Evolutionary conservation across 2,329 filamentous ascomycete genomes (phyloP), one percentile per base, ranked within the genome.

Genomic region (Fonsecaea multimorphosa): DNA sequence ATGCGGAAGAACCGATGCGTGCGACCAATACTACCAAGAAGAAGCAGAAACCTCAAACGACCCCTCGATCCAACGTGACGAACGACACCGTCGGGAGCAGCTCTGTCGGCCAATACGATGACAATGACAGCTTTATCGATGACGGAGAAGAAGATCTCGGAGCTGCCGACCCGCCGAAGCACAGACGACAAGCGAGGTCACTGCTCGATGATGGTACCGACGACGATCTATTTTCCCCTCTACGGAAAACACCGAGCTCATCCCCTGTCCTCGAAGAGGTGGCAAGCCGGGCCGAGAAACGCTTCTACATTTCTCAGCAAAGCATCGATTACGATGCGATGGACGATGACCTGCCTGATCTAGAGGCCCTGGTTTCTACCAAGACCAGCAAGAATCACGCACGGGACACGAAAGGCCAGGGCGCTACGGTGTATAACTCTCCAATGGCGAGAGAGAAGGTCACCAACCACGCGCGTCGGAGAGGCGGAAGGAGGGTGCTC

Each of bases 51-150:
- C 12, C 44, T 34, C 54, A 0, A 9, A 38, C 24, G n/a, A 29
- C 14, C 14, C 27, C 16, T 16, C 16, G 1, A 31, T 22, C 44
- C 2, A 19, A 36, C 8, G 29, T 14, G 5, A 24, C 51, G n/a
- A 55, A 32, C 29, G 34, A 31, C n/a, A 40, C 46, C n/a, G 5
- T 60, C 9, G 9, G 46, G 51, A 52, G 44, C 8, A 60, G 58
- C 31, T 52, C 27, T 36, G 51, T 40, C 4, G 57, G 56, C 31
- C 24, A 65, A 22, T 66, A 67, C 36, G 68, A 62, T 27, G 64
- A 58, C 40, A 49, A 63, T 12, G 65, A 68, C 59, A 68, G 65
- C 53, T 70, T 70, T 63, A 71, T 71, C 56, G 58, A 68, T 40
- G 67, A 71, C 16, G 67, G 56, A 4, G 58, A 56, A 4, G 58